A percentile compares a stretch with the other conserved stretches of the same genome.
phyloP scores from a whole-genome alignment of 2,329 filamentous ascomycete species.

The Penicillium sp. region DNA sequence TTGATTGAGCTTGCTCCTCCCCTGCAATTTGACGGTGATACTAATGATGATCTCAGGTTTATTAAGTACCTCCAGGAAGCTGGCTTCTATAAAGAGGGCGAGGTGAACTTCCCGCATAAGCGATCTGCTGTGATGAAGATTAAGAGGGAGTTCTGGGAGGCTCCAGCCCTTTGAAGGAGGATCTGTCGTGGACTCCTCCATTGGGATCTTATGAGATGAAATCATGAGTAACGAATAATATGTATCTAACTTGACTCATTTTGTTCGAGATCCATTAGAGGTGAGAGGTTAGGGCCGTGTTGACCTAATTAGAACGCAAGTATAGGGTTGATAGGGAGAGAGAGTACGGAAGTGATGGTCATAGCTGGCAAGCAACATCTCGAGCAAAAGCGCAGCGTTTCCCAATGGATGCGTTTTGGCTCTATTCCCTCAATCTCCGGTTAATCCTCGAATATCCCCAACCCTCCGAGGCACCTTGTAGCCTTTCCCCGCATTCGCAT shows the following conservation, averaged over 20 bases:
- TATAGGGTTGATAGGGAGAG: background rate
- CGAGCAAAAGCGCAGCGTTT: background rate
- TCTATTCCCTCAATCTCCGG: background rate
- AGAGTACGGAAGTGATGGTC: background rate
- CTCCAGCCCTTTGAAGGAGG: constrained; percentile 57
- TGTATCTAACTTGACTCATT: background rate
- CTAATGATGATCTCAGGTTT: constrained; percentile 53
- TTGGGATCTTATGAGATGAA: background rate
- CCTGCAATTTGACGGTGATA: background rate
- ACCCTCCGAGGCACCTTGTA: background rate
- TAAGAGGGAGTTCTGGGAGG: constrained; percentile 76
- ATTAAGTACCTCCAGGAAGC: constrained; percentile 69
- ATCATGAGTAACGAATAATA: constrained; percentile 21
- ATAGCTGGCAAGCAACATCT: background rate
- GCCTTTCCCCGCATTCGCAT: constrained; percentile 8
- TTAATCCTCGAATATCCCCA: background rate
- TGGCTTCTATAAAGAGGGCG: constrained; percentile 84
- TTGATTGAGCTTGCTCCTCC: background rate
- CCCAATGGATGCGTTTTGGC: background rate
- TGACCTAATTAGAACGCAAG: too few species aligned
- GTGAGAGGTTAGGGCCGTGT: background rate
- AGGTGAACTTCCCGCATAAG: constrained; percentile 88
- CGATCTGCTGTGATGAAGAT: constrained; percentile 84
- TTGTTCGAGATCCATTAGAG: background rate
- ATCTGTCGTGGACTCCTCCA: background rate